phyloP scores from a whole-genome alignment of 495 filamentous ascomycete species.

The Extremus antarcticus region DNA sequence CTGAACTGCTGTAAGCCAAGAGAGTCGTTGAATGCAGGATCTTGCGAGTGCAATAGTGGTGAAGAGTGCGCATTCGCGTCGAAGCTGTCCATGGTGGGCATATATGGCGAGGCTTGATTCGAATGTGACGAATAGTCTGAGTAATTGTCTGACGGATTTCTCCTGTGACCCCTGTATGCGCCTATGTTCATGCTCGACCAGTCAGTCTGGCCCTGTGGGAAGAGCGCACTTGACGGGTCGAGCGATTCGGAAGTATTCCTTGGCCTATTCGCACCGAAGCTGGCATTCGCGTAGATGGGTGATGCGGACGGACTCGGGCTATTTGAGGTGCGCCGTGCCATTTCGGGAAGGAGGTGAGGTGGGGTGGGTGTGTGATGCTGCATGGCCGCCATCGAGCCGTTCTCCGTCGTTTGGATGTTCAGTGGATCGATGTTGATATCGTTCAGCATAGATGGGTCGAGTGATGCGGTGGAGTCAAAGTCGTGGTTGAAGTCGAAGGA shows the following conservation, averaged over 20 bases:
- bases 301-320: constrained; percentile 36
- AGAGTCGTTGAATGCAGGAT: constrained; percentile 66
- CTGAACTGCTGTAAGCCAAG: constrained; percentile 71
- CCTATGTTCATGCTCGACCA: constrained; percentile 61
- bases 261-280: constrained; percentile 52
- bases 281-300: constrained; percentile 42
- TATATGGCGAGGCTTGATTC: constrained; percentile 65
- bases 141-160: constrained; percentile 71
- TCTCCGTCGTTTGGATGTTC: constrained; percentile 48
- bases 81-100: constrained; percentile 68
- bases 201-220: constrained; percentile 53
- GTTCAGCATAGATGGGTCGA: constrained; percentile 26
- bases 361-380: constrained; percentile 58
- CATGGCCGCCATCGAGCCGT: constrained; percentile 49
- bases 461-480: constrained; percentile 22
- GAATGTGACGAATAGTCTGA: constrained; percentile 74
- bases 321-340: constrained; percentile 31
- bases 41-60: constrained; percentile 65
- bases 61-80: constrained; percentile 66
- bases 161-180: constrained; percentile 63
- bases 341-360: constrained; percentile 58
- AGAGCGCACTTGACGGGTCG: constrained; percentile 65
- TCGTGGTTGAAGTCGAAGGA: constrained; percentile 22
- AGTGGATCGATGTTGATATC: constrained; percentile 9
- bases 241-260: constrained; percentile 73